Conservation (phyloP, 345 rosid genomes). For the Camelina neglecta region DNA sequence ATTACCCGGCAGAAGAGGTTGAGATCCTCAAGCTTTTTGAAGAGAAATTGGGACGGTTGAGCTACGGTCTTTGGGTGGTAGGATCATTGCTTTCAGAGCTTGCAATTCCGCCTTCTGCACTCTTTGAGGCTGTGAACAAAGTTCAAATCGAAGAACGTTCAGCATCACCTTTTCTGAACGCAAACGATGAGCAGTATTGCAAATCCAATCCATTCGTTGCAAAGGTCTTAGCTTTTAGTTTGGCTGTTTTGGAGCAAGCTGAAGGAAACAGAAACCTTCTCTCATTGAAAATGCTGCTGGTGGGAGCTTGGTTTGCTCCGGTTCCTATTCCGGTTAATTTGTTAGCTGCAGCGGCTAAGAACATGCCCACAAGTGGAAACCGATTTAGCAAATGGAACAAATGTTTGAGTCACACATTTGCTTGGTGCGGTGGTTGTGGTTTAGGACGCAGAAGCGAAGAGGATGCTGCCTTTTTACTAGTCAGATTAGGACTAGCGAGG, state of each 20-base stretch:
- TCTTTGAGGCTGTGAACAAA: conserved; percentile 76
- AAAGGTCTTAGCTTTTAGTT: conserved; percentile 66
- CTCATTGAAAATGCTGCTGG: conserved; percentile 78
- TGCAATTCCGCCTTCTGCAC: conserved; percentile 66
- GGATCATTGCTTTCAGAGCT: conserved; percentile 85
- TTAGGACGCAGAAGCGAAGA: conserved; percentile 78
- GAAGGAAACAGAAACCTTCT: conserved; percentile 67
- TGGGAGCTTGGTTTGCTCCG: conserved; percentile 92
- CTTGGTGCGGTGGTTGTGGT: conserved; percentile 70
- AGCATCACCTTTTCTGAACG: conserved; percentile 47
- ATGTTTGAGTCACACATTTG: conserved; percentile 57
- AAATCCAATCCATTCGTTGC: conserved; percentile 67
- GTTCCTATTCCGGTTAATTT: conserved; percentile 62
- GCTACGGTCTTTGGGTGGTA: conserved; percentile 73
- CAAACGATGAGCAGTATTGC: conserved; percentile 69
- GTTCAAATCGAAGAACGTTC: conserved; percentile 60
- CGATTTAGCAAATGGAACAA: conserved; percentile 66
- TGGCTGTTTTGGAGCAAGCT: conserved; percentile 65
- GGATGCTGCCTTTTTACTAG: conserved; percentile 72
- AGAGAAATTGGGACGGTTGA: conserved; percentile 74
- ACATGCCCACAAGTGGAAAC: conserved; percentile 61
- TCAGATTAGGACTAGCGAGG: conserved; percentile 75
- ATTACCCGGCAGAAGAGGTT: conserved; percentile 61
- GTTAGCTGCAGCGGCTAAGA: conserved; percentile 71
- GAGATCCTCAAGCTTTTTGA: conserved; percentile 69